phyloP scores from a whole-genome alignment of 1,284 basidiomycete genomes.

The Melampsora occidentalis region DNA sequence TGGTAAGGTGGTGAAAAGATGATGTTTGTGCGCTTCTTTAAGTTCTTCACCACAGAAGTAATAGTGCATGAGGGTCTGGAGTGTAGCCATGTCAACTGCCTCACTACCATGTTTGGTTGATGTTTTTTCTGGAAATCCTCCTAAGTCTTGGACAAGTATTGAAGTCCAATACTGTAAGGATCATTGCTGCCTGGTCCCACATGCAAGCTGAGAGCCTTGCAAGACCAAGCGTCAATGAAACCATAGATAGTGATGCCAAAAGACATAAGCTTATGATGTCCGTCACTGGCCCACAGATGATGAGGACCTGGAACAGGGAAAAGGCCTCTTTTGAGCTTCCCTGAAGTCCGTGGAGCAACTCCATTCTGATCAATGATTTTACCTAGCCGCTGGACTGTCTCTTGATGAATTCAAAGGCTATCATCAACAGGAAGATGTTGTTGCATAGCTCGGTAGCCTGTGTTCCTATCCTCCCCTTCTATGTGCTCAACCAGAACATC shows the following conservation, averaged over 20 bases:
- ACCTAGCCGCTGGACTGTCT: neutral
- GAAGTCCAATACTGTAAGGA: neutral
- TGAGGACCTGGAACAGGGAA: neutral
- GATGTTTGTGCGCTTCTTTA: neutral
- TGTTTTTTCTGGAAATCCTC: neutral
- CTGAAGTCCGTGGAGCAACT: neutral
- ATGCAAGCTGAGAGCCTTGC: neutral
- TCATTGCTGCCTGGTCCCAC: neutral
- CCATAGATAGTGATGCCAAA: slow-evolving; percentile 18
- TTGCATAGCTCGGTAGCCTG: neutral
- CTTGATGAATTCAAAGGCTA: neutral
- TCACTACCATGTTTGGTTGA: neutral
- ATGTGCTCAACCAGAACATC: neutral
- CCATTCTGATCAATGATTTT: neutral
- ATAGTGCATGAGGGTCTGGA: neutral
- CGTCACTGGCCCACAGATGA: neutral
- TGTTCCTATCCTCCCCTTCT: no score
- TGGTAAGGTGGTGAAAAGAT: neutral
- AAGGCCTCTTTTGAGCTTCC: neutral
- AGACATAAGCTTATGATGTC: slow-evolving; percentile 1
- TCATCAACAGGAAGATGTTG: neutral
- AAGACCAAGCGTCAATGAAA: slow-evolving; percentile 13
- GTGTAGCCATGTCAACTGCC: neutral
- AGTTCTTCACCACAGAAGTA: neutral
- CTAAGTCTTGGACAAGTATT: neutral